Percentiles rank a stretch among this genome's conserved stretches.
Conservation (phyloP, 1,139 yeast species). For the Suhomyces bribrorum region DNA sequence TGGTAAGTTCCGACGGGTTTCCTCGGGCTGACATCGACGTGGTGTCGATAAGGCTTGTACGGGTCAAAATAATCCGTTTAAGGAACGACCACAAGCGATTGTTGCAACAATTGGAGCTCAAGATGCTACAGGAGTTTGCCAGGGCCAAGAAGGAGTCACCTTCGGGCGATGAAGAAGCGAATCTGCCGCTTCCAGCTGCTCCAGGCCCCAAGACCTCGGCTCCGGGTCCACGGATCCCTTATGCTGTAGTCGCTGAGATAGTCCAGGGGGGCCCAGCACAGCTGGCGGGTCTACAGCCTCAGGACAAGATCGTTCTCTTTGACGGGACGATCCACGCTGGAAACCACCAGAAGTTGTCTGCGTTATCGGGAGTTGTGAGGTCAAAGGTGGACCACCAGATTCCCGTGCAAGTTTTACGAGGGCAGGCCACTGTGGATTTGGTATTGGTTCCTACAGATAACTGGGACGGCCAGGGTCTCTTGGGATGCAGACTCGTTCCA, state of each 20-base stretch:
- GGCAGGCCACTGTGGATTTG: conserved; percentile 23
- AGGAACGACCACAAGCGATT: conserved; percentile 66
- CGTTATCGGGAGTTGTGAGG: conserved; percentile 36
- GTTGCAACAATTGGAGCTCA: conserved; percentile 47
- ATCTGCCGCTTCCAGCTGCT: too few relatives aligned
- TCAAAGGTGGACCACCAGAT: conserved; percentile 29
- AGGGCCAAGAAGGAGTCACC: conserved; percentile 5
- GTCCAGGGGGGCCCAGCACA: conserved; percentile 50
- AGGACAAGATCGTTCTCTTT: conserved; percentile 55
- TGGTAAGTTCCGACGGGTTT: conserved; percentile 73
- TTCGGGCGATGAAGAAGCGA: too few relatives aligned
- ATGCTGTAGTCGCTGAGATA: conserved; percentile 57
- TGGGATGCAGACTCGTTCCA: conserved; percentile 70
- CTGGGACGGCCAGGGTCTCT: conserved; percentile 73
- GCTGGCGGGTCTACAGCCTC: conserved; percentile 38
- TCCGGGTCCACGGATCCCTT: conserved; percentile 42
- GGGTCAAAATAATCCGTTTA: conserved; percentile 66
- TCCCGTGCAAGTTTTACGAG: conserved; percentile 38
- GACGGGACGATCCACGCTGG: conserved; percentile 53
- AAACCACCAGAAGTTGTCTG: conserved; percentile 49
- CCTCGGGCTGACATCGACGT: conserved; percentile 87
- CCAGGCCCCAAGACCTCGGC: too few relatives aligned
- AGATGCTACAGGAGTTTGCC: conserved; percentile 47
- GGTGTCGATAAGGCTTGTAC: conserved; percentile 57
- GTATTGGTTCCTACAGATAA: conserved; percentile 49